phyloP scores from a whole-genome alignment of 257 asterid species.

The Oldenlandia corymbosa region DNA sequence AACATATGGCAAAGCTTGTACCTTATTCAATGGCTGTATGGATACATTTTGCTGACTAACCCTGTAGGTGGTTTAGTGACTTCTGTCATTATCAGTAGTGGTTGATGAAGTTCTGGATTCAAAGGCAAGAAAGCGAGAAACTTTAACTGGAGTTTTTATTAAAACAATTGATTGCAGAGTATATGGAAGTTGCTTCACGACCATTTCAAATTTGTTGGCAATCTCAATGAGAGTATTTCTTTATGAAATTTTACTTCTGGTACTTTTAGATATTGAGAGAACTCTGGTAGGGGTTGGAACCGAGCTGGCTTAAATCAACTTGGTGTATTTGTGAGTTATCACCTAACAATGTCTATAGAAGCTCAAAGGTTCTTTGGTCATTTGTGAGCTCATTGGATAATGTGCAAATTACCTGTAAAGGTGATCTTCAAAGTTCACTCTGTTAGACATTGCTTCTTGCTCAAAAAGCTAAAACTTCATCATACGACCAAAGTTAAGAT shows the following conservation, averaged over 20 bases:
- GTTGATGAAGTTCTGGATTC: slow-evolving; percentile 4
- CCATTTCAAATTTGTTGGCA: neutral
- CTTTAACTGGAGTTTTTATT: neutral
- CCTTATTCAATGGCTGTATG: neutral
- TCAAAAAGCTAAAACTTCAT: neutral
- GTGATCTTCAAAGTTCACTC: neutral
- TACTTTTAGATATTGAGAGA: neutral
- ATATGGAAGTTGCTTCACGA: neutral
- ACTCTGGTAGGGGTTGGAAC: neutral
- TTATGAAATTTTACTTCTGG: neutral
- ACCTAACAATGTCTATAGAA: neutral
- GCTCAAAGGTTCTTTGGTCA: neutral
- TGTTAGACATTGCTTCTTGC: neutral
- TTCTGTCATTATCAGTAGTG: slow-evolving; percentile 1
- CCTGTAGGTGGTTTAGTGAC: neutral
- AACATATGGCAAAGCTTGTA: neutral
- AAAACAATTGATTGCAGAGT: neutral
- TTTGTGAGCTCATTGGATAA: neutral
- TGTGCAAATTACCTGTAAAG: neutral
- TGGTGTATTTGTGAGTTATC: neutral
- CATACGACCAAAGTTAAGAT: neutral
- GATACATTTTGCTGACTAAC: too few species aligned
- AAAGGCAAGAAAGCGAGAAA: slow-evolving; percentile 6
- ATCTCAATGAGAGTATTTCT: neutral
- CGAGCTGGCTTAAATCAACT: too few species aligned